Evolutionary conservation across 208 protist genomes (phyloP).

Genomic region (Trypanosomatidae sp.): DNA sequence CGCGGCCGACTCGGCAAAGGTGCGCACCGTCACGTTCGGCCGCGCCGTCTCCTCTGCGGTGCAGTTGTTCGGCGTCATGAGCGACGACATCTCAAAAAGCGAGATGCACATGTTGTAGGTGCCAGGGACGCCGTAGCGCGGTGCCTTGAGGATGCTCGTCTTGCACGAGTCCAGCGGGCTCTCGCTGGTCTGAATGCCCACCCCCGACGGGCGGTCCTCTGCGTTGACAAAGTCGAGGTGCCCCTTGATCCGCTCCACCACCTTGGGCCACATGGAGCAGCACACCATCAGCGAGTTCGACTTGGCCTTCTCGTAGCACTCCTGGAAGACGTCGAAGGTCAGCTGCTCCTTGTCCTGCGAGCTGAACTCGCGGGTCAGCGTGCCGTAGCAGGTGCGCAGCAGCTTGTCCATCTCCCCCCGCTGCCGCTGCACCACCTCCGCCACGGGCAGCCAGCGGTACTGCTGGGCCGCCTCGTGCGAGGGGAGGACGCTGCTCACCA

Average conservation of each 20-base stretch:
- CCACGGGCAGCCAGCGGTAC: constrained; percentile 57
- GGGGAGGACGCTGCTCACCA: constrained; percentile 49
- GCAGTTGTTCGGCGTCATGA: constrained; percentile 34
- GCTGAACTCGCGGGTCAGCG: constrained; percentile 36
- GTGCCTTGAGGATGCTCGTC: constrained; percentile 31
- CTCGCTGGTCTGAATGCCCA: constrained; percentile 6
- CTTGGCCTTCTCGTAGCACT: constrained; percentile 66
- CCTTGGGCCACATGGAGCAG: constrained; percentile 48
- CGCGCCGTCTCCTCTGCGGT: constrained; percentile 8
- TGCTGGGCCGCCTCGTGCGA: constrained; percentile 51
- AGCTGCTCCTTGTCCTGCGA: constrained; percentile 45
- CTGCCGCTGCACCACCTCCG: constrained; percentile 21
- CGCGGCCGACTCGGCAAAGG: constrained; percentile 28
- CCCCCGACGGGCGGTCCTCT: constrained; percentile 13
- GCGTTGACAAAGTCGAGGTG: constrained; percentile 44
- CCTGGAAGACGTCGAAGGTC: constrained; percentile 56
- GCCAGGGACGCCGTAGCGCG: constrained; percentile 47
- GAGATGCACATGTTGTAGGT: constrained; percentile 49
- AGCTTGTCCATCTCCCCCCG: constrained; percentile 19
- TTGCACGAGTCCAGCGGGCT: constrained; percentile 15
- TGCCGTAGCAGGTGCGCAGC: constrained; percentile 33
- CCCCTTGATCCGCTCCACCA: constrained; percentile 37
- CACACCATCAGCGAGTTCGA: constrained; percentile 55
- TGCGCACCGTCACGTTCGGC: constrained; percentile 34
- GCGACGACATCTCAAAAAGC: constrained; percentile 52